Conservation (phyloP, 257 asterid species). For the Misopates orontium region DNA sequence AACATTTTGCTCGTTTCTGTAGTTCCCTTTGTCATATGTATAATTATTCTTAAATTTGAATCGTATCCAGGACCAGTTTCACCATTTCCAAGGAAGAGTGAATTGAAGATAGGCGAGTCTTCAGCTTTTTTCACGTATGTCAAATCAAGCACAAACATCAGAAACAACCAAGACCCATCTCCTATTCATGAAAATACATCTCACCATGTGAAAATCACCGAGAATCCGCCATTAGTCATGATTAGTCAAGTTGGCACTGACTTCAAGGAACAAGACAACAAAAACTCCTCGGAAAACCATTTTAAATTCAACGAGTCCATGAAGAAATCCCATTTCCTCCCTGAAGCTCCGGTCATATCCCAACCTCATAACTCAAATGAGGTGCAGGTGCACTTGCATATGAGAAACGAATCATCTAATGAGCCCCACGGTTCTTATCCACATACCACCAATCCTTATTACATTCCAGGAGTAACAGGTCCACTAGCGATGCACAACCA, state of each 20-base stretch:
- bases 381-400: constrained; percentile 47
- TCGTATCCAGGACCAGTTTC: constrained; percentile 51
- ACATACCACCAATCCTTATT: constrained; percentile 20
- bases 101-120: constrained; percentile 80
- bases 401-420: constrained; percentile 44
- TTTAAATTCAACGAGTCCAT: constrained; percentile 46
- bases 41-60: constrained; percentile 11
- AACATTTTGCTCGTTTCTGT: constrained; percentile 13
- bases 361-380: constrained; percentile 50
- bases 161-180: constrained; percentile 39
- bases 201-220: constrained; percentile 31
- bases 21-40: not conserved
- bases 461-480: too few relatives aligned
- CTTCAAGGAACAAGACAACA: constrained; percentile 34
- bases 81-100: constrained; percentile 63
- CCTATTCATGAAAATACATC: constrained; percentile 35
- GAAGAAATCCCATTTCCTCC: constrained; percentile 57
- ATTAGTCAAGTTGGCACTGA: constrained; percentile 36
- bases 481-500: constrained; percentile 44
- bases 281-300: constrained; percentile 34
- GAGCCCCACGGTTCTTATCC: constrained; percentile 46
- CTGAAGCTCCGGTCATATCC: constrained; percentile 51
- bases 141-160: constrained; percentile 58
- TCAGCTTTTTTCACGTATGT: constrained; percentile 95
- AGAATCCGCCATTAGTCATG: constrained; percentile 26